These are phyloP conservation scores for Hypoxylon sp. DNA, from an alignment of 2,329 filamentous ascomycete genomes.

Conservation along the genomic window DNA sequence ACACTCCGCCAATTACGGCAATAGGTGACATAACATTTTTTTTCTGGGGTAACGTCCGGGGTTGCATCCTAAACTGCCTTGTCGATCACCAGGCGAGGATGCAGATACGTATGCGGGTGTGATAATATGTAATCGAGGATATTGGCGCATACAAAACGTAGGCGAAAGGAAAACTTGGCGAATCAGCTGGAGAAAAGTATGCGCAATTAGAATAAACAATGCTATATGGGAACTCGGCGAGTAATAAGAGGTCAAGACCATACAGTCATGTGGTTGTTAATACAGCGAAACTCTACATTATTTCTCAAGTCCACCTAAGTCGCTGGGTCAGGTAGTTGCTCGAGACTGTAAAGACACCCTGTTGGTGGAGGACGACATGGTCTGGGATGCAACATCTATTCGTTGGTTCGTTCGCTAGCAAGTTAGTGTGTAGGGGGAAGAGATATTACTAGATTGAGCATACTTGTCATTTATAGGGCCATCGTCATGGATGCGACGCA, in stretches of 20 bases:
- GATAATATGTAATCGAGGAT: not conserved
- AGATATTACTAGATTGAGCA: not conserved
- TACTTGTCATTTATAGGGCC: not conserved
- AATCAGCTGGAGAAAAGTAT: conserved; percentile 1
- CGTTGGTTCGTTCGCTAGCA: not conserved
- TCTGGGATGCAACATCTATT: conserved; percentile 5
- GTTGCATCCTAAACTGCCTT: conserved; percentile 22
- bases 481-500: conserved; percentile 1
- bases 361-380: conserved; percentile 2
- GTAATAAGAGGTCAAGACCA: not conserved
- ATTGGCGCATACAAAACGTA: conserved; percentile 10
- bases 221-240: not conserved
- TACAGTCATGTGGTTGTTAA: not conserved
- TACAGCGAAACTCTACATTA: not conserved
- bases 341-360: not conserved
- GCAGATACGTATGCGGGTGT: conserved; percentile 15
- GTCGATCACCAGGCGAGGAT: conserved; percentile 32
- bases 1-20: conserved; percentile 44
- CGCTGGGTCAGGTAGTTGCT: not conserved
- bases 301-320: not conserved
- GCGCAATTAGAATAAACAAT: not conserved
- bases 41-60: conserved; percentile 15
- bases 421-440: not conserved
- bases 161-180: not conserved
- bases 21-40: conserved; percentile 32